A percentile compares a stretch with the other conserved stretches of the same genome.
These are phyloP conservation scores for Periconia sp. DNA, from an alignment of 2,329 filamentous ascomycete species.

Conservation along the genomic window DNA sequence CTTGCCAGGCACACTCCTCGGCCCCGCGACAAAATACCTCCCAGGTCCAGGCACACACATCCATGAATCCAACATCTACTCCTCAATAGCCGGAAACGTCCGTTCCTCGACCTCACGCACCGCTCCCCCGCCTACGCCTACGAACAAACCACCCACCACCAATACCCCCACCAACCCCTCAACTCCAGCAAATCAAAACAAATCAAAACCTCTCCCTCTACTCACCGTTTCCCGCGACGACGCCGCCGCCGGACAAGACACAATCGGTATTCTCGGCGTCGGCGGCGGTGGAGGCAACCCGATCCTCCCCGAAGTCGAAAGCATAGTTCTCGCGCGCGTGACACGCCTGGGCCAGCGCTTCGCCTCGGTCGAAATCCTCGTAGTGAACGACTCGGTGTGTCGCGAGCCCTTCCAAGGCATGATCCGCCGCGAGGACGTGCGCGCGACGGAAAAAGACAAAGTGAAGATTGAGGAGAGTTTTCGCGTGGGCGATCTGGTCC, in stretches of 20 bases:
- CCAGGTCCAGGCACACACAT: constrained; percentile 85
- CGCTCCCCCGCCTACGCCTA: constrained; percentile 43
- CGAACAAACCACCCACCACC: constrained; percentile 49
- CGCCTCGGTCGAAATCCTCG: constrained; percentile 82
- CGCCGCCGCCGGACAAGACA: neutral
- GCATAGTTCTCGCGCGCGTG: constrained; percentile 80
- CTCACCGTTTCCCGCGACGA: constrained; percentile 38
- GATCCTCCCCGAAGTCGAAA: constrained; percentile 78
- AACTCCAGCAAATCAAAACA: constrained; percentile 43
- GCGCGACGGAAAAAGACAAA: constrained; percentile 93
- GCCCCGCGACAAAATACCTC: constrained; percentile 64
- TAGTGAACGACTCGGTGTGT: constrained; percentile 67
- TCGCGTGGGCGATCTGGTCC: constrained; percentile 86
- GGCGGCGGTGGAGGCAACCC: constrained; percentile 57
- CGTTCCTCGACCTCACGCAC: constrained; percentile 29
- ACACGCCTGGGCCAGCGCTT: constrained; percentile 83
- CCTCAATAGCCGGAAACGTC: constrained; percentile 79
- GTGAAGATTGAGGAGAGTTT: constrained; percentile 91
- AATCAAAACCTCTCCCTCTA: constrained; percentile 44
- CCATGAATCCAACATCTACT: constrained; percentile 71
- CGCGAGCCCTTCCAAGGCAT: constrained; percentile 83
- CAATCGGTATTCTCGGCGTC: constrained; percentile 22
- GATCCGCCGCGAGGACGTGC: constrained; percentile 85
- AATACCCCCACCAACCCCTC: constrained; percentile 50
- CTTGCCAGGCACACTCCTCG: constrained; percentile 81